A percentile compares a stretch with the other conserved stretches of the same genome.
Evolutionary conservation across 306 rosid species (phyloP).

Genomic region (Prunus armeniaca): DNA sequence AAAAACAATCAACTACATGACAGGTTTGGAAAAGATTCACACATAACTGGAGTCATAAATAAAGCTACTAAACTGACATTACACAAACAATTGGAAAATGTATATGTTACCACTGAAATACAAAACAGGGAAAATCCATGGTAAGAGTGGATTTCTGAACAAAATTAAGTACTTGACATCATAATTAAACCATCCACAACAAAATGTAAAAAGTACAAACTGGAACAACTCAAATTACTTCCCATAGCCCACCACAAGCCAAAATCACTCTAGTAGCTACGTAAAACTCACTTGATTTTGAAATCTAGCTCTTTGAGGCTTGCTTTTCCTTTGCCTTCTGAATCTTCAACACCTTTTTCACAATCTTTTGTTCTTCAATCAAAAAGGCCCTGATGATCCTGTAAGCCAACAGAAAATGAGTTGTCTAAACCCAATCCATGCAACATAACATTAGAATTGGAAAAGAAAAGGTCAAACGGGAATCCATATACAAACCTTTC

Average conservation of each 20-base stretch:
- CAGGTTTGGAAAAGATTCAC: neutral
- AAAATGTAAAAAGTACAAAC: neutral
- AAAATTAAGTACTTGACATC: neutral
- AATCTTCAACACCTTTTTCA: constrained; percentile 91
- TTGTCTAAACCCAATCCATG: neutral
- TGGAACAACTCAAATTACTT: constrained; percentile 2
- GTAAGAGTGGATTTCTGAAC: constrained; percentile 2
- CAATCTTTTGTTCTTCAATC: constrained; percentile 91
- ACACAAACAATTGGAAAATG: neutral
- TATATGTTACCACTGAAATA: neutral
- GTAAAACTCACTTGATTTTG: neutral
- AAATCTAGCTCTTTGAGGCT: constrained; percentile 48
- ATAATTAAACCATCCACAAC: neutral
- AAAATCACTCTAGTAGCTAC: constrained; percentile 13
- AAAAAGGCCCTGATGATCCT: constrained; percentile 88
- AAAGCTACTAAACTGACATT: neutral
- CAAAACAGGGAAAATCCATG: constrained; percentile 1
- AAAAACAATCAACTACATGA: too few species aligned
- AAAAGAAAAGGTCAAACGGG: neutral
- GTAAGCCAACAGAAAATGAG: neutral
- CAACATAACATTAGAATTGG: neutral
- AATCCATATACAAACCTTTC: constrained; percentile 47
- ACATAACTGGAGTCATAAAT: neutral
- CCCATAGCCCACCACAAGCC: neutral
- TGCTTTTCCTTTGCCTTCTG: constrained; percentile 81